Percentiles rank a stretch among this genome's conserved stretches.
Evolutionary conservation across 2,329 filamentous ascomycete genomes (phyloP).

Genomic region (Claviceps sp.): DNA sequence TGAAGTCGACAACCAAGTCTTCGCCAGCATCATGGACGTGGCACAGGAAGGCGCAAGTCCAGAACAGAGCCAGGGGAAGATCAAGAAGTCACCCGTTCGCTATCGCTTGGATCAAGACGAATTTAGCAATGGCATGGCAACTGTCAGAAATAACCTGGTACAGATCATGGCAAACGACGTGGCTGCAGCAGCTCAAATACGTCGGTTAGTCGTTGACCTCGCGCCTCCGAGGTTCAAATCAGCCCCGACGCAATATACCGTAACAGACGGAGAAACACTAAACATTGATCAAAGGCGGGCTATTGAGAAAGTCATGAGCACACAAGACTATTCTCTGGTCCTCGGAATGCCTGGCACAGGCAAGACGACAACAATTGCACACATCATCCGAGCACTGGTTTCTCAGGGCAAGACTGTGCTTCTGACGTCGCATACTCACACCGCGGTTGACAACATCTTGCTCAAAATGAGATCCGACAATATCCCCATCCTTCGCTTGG

Average conservation of each 20-base stretch:
- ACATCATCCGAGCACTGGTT: slow-evolving; percentile 85
- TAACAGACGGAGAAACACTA: slow-evolving; percentile 51
- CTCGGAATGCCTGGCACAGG: slow-evolving; percentile 97
- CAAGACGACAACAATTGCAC: slow-evolving; percentile 95
- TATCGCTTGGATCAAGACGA: slow-evolving; percentile 96
- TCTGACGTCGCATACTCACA: slow-evolving; percentile 91
- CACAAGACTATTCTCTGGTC: slow-evolving; percentile 90
- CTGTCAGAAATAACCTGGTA: slow-evolving; percentile 84
- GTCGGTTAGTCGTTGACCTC: slow-evolving; percentile 69
- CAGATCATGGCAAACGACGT: slow-evolving; percentile 76
- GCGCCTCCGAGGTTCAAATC: slow-evolving; percentile 60
- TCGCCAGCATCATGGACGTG: slow-evolving; percentile 85
- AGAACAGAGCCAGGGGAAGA: slow-evolving; percentile 37
- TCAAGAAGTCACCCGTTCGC: slow-evolving; percentile 41
- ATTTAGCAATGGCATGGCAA: slow-evolving; percentile 95
- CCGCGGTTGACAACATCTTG: slow-evolving; percentile 94
- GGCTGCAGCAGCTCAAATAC: slow-evolving; percentile 57
- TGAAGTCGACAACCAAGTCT: slow-evolving; percentile 64
- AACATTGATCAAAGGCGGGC: slow-evolving; percentile 80
- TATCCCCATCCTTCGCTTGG: slow-evolving; percentile 72
- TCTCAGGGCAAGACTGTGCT: slow-evolving; percentile 85
- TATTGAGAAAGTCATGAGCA: slow-evolving; percentile 90
- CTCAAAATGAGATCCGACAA: slow-evolving; percentile 74
- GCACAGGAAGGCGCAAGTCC: slow-evolving; percentile 37
- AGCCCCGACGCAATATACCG: slow-evolving; percentile 46